Evolutionary conservation across 352 stramenopile genomes (phyloP).

Genomic region (Globisporangium radiosum): DNA sequence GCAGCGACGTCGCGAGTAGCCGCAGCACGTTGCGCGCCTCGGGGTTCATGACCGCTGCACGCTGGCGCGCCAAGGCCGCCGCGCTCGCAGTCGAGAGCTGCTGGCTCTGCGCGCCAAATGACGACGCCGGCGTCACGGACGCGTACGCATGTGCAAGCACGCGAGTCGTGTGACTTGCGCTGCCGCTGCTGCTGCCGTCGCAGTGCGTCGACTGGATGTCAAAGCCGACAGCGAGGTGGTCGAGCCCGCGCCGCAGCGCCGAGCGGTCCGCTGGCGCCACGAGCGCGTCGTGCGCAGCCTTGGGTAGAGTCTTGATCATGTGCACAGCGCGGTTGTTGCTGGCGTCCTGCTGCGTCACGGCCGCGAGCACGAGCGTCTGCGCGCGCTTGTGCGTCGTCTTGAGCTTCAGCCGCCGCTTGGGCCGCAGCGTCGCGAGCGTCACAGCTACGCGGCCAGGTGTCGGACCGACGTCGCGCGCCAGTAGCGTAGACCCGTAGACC

Average conservation of each 20-base stretch:
- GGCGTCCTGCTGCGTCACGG: constrained; percentile 37
- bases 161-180: constrained; percentile 27
- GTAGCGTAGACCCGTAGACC: constrained; percentile 15
- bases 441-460: constrained; percentile 27
- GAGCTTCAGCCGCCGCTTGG: constrained; percentile 20
- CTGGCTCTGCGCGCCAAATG: constrained; percentile 21
- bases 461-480: neutral
- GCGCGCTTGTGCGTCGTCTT: constrained; percentile 31
- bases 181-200: constrained; percentile 13
- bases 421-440: constrained; percentile 29
- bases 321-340: constrained; percentile 41
- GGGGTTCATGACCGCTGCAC: constrained; percentile 44
- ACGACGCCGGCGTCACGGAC: constrained; percentile 26
- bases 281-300: constrained; percentile 44
- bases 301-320: constrained; percentile 60
- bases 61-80: constrained; percentile 27
- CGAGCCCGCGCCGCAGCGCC: constrained; percentile 38
- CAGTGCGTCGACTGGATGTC: constrained; percentile 42
- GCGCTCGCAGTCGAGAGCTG: constrained; percentile 7
- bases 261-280: constrained; percentile 41
- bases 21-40: constrained; percentile 58
- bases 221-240: constrained; percentile 54
- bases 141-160: constrained; percentile 62
- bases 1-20: constrained; percentile 43
- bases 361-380: constrained; percentile 46